Conservation (phyloP, 805 yeast genomes). For the Cyberlindnera mrakii region DNA sequence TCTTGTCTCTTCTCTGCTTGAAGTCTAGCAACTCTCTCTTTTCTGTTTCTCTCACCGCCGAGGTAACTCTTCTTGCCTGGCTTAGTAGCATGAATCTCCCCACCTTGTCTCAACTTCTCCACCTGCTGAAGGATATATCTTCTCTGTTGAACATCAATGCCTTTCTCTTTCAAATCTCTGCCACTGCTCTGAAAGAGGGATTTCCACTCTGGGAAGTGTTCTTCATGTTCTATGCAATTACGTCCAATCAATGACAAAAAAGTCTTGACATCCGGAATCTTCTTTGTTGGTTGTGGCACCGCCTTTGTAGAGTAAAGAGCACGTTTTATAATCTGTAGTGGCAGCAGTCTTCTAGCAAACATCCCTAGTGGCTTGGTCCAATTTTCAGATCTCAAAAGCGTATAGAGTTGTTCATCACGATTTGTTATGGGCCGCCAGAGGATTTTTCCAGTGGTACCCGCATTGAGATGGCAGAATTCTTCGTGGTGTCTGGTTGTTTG, state of each 20-base stretch:
- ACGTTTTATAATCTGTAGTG: conserved; percentile 4
- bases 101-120: conserved; percentile 56
- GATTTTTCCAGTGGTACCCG: not conserved
- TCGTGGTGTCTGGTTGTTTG: no score
- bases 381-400: no score
- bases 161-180: conserved; percentile 59
- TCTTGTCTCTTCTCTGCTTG: conserved; percentile 34
- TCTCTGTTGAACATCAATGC: conserved; percentile 68
- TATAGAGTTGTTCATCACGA: not conserved
- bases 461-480: no score
- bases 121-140: conserved; percentile 70
- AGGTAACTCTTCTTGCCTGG: conserved; percentile 64
- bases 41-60: conserved; percentile 85
- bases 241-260: conserved; percentile 81
- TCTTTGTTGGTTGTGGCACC: conserved; percentile 43
- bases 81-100: conserved; percentile 48
- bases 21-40: conserved; percentile 56
- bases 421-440: not conserved
- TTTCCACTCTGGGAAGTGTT: conserved; percentile 64
- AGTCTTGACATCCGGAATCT: conserved; percentile 62
- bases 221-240: conserved; percentile 58
- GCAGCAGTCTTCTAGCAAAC: conserved; percentile 11
- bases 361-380: not conserved
- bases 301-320: conserved; percentile 11
- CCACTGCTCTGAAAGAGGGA: conserved; percentile 55